These are phyloP conservation scores for Polytrichum commune DNA, from an alignment of 225 moss, liverwort and hornwort genomes.

Conservation along the genomic window DNA sequence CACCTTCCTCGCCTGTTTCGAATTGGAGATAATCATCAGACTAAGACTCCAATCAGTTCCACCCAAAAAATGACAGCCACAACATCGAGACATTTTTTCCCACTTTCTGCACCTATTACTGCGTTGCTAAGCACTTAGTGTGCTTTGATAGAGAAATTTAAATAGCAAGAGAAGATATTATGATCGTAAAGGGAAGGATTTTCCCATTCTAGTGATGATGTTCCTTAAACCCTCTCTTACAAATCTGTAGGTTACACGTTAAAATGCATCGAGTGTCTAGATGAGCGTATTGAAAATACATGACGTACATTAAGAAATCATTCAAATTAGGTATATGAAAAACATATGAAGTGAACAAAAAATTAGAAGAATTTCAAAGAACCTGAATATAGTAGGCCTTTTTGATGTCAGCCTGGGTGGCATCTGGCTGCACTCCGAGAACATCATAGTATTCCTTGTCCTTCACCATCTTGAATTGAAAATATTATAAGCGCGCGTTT, in stretches of 20 bases:
- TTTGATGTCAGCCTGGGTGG: conserved; percentile 69
- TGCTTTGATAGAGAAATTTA: no score
- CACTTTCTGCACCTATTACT: no score
- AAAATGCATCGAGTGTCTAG: not conserved
- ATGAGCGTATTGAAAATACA: no score
- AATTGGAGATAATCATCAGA: not conserved
- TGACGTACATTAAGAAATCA: no score
- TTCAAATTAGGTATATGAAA: not conserved
- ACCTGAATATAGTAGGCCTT: conserved; percentile 89
- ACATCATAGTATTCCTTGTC: conserved; percentile 65
- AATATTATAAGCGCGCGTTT: no score
- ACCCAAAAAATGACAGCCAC: no score
- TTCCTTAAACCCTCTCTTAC: not conserved
- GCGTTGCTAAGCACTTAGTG: no score
- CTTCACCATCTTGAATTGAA: conserved; percentile 59
- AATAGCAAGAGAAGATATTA: no score
- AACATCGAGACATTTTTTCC: no score
- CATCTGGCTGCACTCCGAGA: conserved; percentile 53
- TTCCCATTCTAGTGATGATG: no score
- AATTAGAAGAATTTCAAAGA: not conserved
- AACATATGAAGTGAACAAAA: not conserved
- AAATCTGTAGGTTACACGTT: not conserved
- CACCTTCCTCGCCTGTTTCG: conserved; percentile 47
- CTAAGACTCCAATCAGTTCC: no score
- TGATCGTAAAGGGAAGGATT: no score